Evolutionary conservation across 805 yeast genomes (phyloP), one percentile per base, ranked within the genome.

Genomic region (Komagataella phaffii): DNA sequence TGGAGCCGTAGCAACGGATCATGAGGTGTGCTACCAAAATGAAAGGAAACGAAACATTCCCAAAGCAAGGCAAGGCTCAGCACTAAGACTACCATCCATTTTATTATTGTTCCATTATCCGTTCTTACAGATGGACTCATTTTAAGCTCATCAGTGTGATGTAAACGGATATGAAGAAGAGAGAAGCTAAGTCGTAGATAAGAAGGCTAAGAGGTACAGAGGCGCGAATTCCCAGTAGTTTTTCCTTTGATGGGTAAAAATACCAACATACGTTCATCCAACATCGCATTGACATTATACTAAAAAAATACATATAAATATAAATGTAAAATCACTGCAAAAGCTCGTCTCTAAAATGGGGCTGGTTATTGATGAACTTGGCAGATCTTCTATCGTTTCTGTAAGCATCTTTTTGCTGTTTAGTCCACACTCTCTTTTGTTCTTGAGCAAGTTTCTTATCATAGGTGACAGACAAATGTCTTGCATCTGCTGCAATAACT

Each of bases 261-360:
- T 6, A 21, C 23, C 6, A 21, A 21, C 23, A 30, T 30, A 30
- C 14, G 40, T 30, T 14, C 40, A 30, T 30, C 14, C 40, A 14
- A 30, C 40, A 30, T 30, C 40, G 40, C 14, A n/a, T 14, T 3
- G 40, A 10, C 40, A 30, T 30, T 2, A 7, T 24, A 14, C 14
- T 8, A 6, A 45, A 17, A 17, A 45, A 2, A 45, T 18, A n/a
- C n/a, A 18, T 21, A 45, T 45, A 44, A 4, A n/a, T 8, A 19
- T 45, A n/a, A 17, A 12, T 7, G 10, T 6, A n/a, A 17, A 23
- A 17, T 46, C 56, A 68, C 52, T 68, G 72, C 56, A 88, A 70
- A 58, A 86, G 66, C 61, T 80, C 83, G 63, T 88, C 96, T 63
- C 95, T 77, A 72, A 67, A 88, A 63, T 93, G 96, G 30, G 80